These are phyloP conservation scores for Lathyrus sativus DNA, from an alignment of 306 rosid species.

Conservation along the genomic window DNA sequence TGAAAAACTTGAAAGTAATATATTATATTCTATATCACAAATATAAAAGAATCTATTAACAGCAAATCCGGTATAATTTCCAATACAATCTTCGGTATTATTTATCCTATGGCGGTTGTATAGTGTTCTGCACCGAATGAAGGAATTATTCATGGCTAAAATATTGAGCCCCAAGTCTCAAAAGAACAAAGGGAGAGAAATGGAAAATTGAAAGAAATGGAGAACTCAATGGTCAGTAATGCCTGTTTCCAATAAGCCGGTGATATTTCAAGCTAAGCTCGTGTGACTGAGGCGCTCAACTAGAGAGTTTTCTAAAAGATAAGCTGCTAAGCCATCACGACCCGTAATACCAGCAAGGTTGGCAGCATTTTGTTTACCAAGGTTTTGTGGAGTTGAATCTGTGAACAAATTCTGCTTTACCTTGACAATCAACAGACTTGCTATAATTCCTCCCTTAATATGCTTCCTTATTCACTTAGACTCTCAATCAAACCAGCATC, in stretches of 20 bases:
- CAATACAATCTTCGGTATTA: too few species aligned
- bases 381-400: not conserved
- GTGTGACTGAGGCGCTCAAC: not conserved
- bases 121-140: too few species aligned
- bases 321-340: not conserved
- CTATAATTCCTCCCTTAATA: not conserved
- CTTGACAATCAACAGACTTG: not conserved
- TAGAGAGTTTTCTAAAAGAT: not conserved
- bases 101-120: too few species aligned
- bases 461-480: not conserved
- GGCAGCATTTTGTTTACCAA: not conserved
- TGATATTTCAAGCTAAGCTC: not conserved
- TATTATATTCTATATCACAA: too few species aligned
- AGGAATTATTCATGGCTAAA: not conserved
- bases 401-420: not conserved
- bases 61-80: too few species aligned
- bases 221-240: not conserved
- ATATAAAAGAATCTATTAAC: too few species aligned
- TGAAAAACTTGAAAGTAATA: too few species aligned
- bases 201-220: too few species aligned
- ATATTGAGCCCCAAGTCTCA: not conserved
- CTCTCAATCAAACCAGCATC: slow-evolving; percentile 3
- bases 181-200: slow-evolving; percentile 1
- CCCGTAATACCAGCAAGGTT: not conserved
- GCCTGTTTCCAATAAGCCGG: not conserved